Evolutionary conservation across 352 stramenopile species (phyloP), one percentile per base, ranked within the genome.

Genomic region (Phytopythium cucurbitacearum): DNA sequence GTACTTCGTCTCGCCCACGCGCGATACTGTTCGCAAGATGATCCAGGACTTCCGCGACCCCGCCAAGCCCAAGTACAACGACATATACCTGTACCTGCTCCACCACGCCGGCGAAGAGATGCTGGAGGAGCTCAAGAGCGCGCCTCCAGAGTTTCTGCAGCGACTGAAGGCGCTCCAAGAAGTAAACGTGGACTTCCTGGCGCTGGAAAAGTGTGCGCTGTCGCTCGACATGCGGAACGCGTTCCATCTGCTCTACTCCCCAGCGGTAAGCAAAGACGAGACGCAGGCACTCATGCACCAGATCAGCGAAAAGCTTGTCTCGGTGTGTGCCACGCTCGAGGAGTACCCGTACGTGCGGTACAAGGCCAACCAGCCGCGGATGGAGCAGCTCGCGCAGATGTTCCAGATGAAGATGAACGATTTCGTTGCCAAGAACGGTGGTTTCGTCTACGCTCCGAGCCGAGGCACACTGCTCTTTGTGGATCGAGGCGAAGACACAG

Each of bases 311-410:
- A 95, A 97, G 52, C 77, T 99, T 7, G 95, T 99, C 0, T 98
- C 94, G 0, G 77, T 99, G 4, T 99, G 96, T 71, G 95, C 91
- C 8, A 98, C 96, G 11, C 62, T 99, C 37, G 96, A 98, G 56
- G 97, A 99, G 71, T 99, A 98, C 60, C 95, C 97, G 10, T 97
- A 98, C 67, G 91, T 99, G 41, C 80, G 96, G 7, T 98, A 94
- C 77, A 83, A 85, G 62, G 79, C 64, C 36, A 85, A 83, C 37
- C 85, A 89, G 71, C 65, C 57, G 41, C 67, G 85, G n/a, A 97
- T 85, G 81, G 80, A 84, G 78, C 70, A 71, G 56, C 69, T 98
- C n/a, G 90, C 94, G 12, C 85, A 88, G 32, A 70, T 89, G 40
- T 98, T 98, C 60, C 89, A 98, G 65, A 66, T 75, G 58, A 98